Evolutionary conservation across 257 asterid genomes (phyloP), one percentile per base, ranked within the genome.

Genomic region (Scutellaria galericulata): DNA sequence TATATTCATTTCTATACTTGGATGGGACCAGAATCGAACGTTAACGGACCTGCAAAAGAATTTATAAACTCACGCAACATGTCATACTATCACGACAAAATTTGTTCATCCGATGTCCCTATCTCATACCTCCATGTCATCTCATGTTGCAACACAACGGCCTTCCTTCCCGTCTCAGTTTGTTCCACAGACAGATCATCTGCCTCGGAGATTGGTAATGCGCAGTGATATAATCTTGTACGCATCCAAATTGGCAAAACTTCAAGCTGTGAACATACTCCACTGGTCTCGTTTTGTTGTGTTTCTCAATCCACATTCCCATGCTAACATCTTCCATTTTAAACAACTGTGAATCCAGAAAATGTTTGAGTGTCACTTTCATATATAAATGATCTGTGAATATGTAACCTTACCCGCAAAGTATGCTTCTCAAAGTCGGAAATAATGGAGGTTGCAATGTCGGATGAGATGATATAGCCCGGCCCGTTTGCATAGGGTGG

Each of bases 401-500:
- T 14, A 41, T 68, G 47, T 40, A 66, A 58, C 65, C 86, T 63
- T 71, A 94, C 97, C 89, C 92, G 79, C 66, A 94, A 75, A 41
- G 77, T 83, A 15, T 74, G 86, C 7, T 83, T 78, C 76, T 80
- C 85, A 64, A 83, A 92, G 68, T 86, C 93, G 9, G 97, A 83
- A 41, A 87, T 76, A 54, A 94, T 61, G 73, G 66, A 82, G 70
- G 75, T 84, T 46, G 93, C 99, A 42, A 94, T 89, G 80, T 94
- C 96, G 7, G 85, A 73, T n/a, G 99, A 89, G 78, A 94, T 78
- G 52, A 89, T 83, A 70, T 94, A 94, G 56, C 96, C 97, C 10
- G 99, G 97, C 65, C 99, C 99, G 47, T 94, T 89, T 64, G 97
- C 97, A 46, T 94, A 94, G 20, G 97, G 90, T 18, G 97, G 99